Percentiles rank a stretch among this genome's conserved stretches.
Evolutionary conservation across 768 basidiomycete species (phyloP).

Genomic region (Russula earlei): DNA sequence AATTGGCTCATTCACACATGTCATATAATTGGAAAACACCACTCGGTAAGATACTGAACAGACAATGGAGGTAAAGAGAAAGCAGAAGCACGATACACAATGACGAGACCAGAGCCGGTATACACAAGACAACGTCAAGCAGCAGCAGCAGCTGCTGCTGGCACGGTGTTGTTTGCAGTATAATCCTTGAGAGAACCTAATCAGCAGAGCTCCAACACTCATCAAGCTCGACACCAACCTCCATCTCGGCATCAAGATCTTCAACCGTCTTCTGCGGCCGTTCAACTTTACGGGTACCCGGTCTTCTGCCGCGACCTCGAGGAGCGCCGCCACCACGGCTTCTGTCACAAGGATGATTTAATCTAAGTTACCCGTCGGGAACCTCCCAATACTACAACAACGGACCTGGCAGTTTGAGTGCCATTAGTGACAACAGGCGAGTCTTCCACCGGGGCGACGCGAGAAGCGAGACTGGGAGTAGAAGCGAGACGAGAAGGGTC

Average conservation of each 20-base stretch:
- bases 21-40: not conserved
- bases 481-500: conserved; percentile 68
- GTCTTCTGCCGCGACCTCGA: conserved; percentile 38
- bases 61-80: conserved; percentile 7
- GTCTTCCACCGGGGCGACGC: conserved; percentile 68
- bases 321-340: conserved; percentile 13
- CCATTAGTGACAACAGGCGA: conserved; percentile 30
- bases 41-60: not conserved
- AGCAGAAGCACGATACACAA: conserved; percentile 18
- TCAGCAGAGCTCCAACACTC: not conserved
- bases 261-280: conserved; percentile 74
- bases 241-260: conserved; percentile 97
- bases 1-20: not conserved
- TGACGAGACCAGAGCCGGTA: not conserved
- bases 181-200: conserved; percentile 44
- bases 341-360: not conserved
- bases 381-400: conserved; percentile 18
- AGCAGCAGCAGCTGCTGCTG: conserved; percentile 28
- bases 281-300: conserved; percentile 40
- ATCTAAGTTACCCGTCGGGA: conserved; percentile 12
- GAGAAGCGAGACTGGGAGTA: conserved; percentile 58
- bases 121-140: conserved; percentile 16
- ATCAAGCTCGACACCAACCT: conserved; percentile 41
- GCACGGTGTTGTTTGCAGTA: conserved; percentile 46
- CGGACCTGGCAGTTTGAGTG: conserved; percentile 30